Conservation (phyloP, 1,284 basidiomycete species). For the Heterobasidion irregulare region DNA sequence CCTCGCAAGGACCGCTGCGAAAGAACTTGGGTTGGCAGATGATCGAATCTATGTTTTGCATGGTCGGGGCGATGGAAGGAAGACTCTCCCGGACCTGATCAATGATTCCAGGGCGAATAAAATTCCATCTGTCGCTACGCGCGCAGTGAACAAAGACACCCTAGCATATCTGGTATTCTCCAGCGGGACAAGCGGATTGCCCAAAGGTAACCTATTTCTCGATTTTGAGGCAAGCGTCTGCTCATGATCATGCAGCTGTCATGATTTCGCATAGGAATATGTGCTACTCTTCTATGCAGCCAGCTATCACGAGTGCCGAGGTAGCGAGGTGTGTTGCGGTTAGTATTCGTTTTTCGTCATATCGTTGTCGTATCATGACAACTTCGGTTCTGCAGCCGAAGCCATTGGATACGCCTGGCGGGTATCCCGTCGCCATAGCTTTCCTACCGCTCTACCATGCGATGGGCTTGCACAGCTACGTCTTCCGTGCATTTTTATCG, state of each 20-base stretch:
- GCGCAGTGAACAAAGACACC: conserved; percentile 43
- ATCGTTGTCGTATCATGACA: conserved; percentile 25
- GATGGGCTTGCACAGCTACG: conserved; percentile 49
- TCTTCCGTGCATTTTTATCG: conserved; percentile 37
- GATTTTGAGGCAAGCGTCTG: neutral
- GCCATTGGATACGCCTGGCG: conserved; percentile 28
- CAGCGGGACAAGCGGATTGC: conserved; percentile 69
- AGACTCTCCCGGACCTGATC: conserved; percentile 39
- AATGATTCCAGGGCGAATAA: conserved; percentile 26
- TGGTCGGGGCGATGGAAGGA: conserved; percentile 30
- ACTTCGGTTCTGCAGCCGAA: neutral
- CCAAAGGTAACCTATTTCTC: conserved; percentile 46
- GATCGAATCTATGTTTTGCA: conserved; percentile 48
- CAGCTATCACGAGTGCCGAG: conserved; percentile 20
- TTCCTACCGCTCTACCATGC: conserved; percentile 66
- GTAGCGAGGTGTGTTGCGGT: conserved; percentile 25
- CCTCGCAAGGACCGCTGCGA: conserved; percentile 39
- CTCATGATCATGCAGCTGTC: conserved; percentile 36
- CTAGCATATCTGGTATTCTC: conserved; percentile 70
- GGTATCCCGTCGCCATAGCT: conserved; percentile 38
- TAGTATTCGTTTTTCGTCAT: conserved; percentile 8
- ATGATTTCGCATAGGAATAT: conserved; percentile 73
- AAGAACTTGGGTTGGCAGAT: conserved; percentile 38
- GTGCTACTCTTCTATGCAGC: conserved; percentile 38
- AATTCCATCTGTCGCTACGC: conserved; percentile 32